phyloP scores from a whole-genome alignment of 805 yeast species.

The Ogataea salicorniae region DNA sequence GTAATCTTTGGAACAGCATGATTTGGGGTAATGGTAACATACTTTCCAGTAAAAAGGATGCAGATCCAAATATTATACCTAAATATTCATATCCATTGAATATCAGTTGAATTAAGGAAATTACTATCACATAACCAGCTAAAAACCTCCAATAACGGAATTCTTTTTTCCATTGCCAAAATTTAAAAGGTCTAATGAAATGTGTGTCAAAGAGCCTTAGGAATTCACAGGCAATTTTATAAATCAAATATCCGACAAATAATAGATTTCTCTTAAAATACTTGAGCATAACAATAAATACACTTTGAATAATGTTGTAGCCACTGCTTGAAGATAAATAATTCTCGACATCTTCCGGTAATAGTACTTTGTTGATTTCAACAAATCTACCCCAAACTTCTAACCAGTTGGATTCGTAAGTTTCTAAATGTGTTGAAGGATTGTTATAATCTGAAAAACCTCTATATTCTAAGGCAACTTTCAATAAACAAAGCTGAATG shows the following conservation, averaged over 20 bases:
- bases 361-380: conserved; percentile 8
- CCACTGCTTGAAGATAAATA: conserved; percentile 8
- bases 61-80: conserved; percentile 29
- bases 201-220: conserved; percentile 66
- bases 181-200: conserved; percentile 55
- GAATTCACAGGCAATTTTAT: conserved; percentile 30
- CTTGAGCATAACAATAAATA: conserved; percentile 6
- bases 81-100: conserved; percentile 23
- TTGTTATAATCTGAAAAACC: conserved; percentile 34
- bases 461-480: conserved; percentile 57
- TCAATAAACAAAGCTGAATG: conserved; percentile 63
- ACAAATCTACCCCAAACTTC: conserved; percentile 26
- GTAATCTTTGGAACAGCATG: conserved; percentile 57
- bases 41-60: conserved; percentile 59
- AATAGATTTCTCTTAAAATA: conserved; percentile 12
- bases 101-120: conserved; percentile 18
- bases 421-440: conserved; percentile 35
- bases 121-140: conserved; percentile 31
- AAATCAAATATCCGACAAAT: conserved; percentile 6
- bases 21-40: conserved; percentile 75
- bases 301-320: conserved; percentile 4
- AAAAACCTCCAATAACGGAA: conserved; percentile 39
- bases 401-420: conserved; percentile 25
- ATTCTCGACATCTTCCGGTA: conserved; percentile 10
- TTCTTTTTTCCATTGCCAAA: conserved; percentile 75